Conservation (phyloP, 768 basidiomycete species). For the Trametes elegans region DNA sequence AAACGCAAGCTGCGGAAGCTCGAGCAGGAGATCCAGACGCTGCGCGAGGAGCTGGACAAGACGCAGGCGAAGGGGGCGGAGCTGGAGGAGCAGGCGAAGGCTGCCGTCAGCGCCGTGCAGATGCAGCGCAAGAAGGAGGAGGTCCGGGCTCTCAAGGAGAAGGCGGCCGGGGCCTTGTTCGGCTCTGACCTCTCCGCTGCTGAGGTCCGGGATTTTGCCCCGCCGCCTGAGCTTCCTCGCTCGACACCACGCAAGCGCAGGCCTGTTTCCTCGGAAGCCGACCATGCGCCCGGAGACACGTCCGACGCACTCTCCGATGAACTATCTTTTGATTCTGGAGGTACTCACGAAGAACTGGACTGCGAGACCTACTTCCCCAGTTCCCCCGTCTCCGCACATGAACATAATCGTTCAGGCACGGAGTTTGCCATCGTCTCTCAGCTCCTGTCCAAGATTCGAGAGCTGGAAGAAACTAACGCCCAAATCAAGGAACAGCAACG, state of each 20-base stretch:
- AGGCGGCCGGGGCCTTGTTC: conserved; percentile 1
- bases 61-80: conserved; percentile 70
- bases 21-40: conserved; percentile 75
- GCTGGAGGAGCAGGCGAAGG: conserved; percentile 63
- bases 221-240: conserved; percentile 22
- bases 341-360: conserved; percentile 8
- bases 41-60: conserved; percentile 74
- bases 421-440: conserved; percentile 60
- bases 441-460: conserved; percentile 69
- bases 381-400: conserved; percentile 17
- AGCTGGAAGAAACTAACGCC: conserved; percentile 71
- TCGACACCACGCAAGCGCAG: conserved; percentile 7
- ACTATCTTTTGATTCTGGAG: background rate
- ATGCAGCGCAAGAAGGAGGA: conserved; percentile 38
- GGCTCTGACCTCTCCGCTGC: conserved; percentile 9
- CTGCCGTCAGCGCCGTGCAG: conserved; percentile 29
- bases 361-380: conserved; percentile 20
- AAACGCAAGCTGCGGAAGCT: conserved; percentile 66
- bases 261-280: background rate
- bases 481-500: conserved; percentile 65
- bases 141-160: conserved; percentile 49
- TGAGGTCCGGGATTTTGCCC: conserved; percentile 27
- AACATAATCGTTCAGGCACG: conserved; percentile 22
- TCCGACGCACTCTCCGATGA: background rate
- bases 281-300: background rate